Conservation (phyloP, 306 rosid species). For the Vigna mungo region DNA sequence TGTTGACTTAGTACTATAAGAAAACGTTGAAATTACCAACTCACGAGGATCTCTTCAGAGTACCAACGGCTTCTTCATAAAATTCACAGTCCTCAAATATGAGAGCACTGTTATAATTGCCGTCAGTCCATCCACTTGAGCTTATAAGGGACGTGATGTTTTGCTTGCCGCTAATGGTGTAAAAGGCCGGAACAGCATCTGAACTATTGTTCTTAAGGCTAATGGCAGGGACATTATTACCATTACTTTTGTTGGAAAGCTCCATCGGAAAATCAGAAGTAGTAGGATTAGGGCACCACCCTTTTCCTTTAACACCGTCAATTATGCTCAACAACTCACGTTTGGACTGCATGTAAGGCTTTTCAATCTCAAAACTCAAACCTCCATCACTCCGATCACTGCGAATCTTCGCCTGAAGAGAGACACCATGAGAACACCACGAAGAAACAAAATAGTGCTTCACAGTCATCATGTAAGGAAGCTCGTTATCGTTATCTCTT, state of each 20-base stretch:
- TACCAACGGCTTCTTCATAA: neutral
- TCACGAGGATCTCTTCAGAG: neutral
- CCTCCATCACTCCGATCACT: neutral
- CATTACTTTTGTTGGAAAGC: neutral
- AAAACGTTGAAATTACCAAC: no score
- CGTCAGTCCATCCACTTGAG: neutral
- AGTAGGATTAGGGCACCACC: neutral
- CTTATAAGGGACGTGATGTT: neutral
- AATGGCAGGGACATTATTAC: neutral
- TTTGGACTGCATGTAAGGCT: neutral
- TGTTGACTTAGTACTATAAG: no score
- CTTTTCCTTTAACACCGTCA: constrained; percentile 1
- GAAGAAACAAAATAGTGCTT: neutral
- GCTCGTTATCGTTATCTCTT: neutral
- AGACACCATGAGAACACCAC: neutral
- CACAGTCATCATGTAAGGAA: constrained; percentile 7
- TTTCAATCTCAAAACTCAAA: neutral
- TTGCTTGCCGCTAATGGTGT: neutral
- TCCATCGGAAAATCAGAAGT: neutral
- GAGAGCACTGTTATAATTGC: neutral
- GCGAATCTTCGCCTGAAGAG: neutral
- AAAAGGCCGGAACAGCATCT: neutral
- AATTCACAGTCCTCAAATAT: neutral
- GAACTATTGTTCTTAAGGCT: neutral
- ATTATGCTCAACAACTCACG: neutral